These are phyloP conservation scores for Penicillium sp. DNA, from an alignment of 2,329 filamentous ascomycete species.

Conservation along the genomic window DNA sequence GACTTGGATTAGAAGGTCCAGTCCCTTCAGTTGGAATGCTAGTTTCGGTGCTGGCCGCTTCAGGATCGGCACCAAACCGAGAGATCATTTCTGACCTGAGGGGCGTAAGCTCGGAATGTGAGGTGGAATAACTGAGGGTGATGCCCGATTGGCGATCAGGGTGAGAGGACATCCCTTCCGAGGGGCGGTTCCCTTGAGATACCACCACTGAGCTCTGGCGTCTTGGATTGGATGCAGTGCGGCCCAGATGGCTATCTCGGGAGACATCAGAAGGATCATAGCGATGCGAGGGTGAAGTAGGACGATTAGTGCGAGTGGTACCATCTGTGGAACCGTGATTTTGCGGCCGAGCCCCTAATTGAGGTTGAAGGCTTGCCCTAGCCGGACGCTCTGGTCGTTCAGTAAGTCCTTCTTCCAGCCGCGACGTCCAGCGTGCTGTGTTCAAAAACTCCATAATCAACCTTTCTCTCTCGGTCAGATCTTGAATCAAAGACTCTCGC, in stretches of 20 bases:
- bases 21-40: slow-evolving; percentile 15
- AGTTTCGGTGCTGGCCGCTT: slow-evolving; percentile 24
- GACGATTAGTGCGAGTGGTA: slow-evolving; percentile 31
- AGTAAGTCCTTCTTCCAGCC: slow-evolving; percentile 31
- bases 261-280: slow-evolving; percentile 32
- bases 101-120: slow-evolving; percentile 40
- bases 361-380: slow-evolving; percentile 29
- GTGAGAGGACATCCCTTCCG: slow-evolving; percentile 23
- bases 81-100: slow-evolving; percentile 23
- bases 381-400: slow-evolving; percentile 31
- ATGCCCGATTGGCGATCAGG: slow-evolving; percentile 34
- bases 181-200: slow-evolving; percentile 35
- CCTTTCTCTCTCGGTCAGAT: slow-evolving; percentile 43
- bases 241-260: slow-evolving; percentile 32
- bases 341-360: slow-evolving; percentile 27
- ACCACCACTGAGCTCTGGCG: slow-evolving; percentile 43
- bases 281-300: slow-evolving; percentile 33
- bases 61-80: slow-evolving; percentile 20
- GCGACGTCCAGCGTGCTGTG: slow-evolving; percentile 40
- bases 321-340: slow-evolving; percentile 32
- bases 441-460: slow-evolving; percentile 46
- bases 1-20: slow-evolving; percentile 19
- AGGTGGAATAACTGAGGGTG: slow-evolving; percentile 41
- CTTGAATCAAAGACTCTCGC: slow-evolving; percentile 39
- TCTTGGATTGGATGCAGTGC: slow-evolving; percentile 32